A percentile compares a stretch with the other conserved stretches of the same genome.
Evolutionary conservation across 2,329 filamentous ascomycete genomes (phyloP).

Genomic region (Ophiostoma piceae): DNA sequence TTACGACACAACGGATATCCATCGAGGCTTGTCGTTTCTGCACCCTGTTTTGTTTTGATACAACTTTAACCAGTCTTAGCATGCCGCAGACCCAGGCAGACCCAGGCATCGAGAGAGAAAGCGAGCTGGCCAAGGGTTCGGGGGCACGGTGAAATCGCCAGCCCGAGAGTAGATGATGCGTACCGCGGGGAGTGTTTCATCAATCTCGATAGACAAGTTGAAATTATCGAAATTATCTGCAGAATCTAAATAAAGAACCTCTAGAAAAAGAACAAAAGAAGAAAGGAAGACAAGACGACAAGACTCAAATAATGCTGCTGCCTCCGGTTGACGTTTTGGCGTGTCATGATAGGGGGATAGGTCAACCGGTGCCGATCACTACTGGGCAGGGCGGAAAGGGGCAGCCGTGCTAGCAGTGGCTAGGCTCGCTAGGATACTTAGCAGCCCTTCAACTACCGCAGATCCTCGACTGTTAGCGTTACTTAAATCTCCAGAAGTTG

Average conservation of each 20-base stretch:
- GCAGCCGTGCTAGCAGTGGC: neutral
- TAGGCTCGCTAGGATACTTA: neutral
- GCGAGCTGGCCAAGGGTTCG: conserved; percentile 11
- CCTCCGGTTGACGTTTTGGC: neutral
- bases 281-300: too few relatives aligned
- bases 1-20: neutral
- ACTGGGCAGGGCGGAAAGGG: neutral
- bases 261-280: neutral
- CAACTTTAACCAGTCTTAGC: neutral
- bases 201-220: neutral
- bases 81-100: neutral
- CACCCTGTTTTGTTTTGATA: neutral
- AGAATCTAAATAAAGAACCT: neutral
- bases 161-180: neutral
- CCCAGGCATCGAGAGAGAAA: neutral
- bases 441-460: neutral
- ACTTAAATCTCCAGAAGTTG: neutral
- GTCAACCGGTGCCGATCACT: neutral
- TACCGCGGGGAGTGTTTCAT: neutral
- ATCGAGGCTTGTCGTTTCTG: neutral
- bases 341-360: neutral
- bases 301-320: neutral
- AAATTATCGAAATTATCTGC: neutral
- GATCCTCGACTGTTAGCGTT: neutral
- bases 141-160: neutral